Percentiles rank a stretch among this genome's conserved stretches.
phyloP scores from a whole-genome alignment of 2,329 filamentous ascomycete species.

The Pezizomycotina sp. region DNA sequence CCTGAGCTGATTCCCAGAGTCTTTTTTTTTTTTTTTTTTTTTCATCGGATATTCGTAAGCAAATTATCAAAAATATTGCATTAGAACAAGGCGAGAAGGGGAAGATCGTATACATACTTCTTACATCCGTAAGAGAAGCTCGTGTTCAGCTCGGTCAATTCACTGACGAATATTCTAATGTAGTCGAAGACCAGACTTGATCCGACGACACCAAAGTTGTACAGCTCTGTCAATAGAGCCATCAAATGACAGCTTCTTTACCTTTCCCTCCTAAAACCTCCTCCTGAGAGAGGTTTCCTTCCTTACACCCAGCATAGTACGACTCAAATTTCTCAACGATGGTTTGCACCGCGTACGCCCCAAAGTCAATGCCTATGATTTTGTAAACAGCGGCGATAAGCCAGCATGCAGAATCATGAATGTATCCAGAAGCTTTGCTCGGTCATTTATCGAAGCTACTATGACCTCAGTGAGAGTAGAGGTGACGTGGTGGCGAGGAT shows the following conservation, averaged over 20 bases:
- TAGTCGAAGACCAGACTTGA: slow-evolving; percentile 81
- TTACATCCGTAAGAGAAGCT: slow-evolving; percentile 74
- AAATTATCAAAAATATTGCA: slow-evolving; percentile 2
- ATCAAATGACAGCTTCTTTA: slow-evolving; percentile 65
- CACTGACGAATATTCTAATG: slow-evolving; percentile 56
- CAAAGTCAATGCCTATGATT: slow-evolving; percentile 73
- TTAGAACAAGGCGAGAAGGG: too few species aligned
- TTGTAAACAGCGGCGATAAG: slow-evolving; percentile 81
- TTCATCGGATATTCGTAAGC: slow-evolving; percentile 19
- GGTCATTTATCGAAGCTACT: slow-evolving; percentile 62
- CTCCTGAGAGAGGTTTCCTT: too few species aligned
- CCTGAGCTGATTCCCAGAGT: slow-evolving; percentile 64
- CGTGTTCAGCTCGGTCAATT: slow-evolving; percentile 76
- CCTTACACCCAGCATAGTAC: too few species aligned
- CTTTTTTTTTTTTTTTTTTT: too few species aligned
- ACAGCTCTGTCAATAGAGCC: slow-evolving; percentile 68
- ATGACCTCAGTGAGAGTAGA: slow-evolving; percentile 62
- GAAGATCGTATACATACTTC: slow-evolving; percentile 33
- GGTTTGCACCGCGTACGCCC: slow-evolving; percentile 66
- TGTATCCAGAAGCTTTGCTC: slow-evolving; percentile 63
- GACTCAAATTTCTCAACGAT: slow-evolving; percentile 59
- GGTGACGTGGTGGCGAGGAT: slow-evolving; percentile 78
- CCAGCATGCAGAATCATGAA: slow-evolving; percentile 82
- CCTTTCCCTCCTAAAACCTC: too few species aligned
- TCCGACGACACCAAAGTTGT: slow-evolving; percentile 78